Evolutionary conservation across 495 filamentous ascomycete species (phyloP).

Genomic region (Neurospora sublineolata): DNA sequence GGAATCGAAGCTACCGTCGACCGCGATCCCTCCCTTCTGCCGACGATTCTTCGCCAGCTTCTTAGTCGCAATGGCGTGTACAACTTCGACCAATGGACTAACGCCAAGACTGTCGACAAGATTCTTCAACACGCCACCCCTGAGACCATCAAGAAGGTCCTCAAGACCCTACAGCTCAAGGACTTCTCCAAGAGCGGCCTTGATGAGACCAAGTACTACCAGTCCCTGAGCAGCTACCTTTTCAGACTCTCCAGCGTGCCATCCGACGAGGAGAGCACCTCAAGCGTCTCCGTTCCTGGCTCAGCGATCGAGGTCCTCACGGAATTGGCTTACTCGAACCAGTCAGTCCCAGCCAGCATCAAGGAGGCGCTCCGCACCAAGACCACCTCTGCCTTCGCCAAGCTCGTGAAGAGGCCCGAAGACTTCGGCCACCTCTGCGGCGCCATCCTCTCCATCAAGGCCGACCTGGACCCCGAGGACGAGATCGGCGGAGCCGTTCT

Average conservation of each 20-base stretch:
- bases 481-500: conserved; percentile 45
- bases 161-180: conserved; percentile 28
- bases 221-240: conserved; percentile 44
- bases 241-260: conserved; percentile 25
- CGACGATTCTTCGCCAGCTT: conserved; percentile 50
- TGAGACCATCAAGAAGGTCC: conserved; percentile 34
- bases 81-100: conserved; percentile 79
- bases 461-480: conserved; percentile 49
- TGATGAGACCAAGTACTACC: conserved; percentile 31
- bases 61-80: conserved; percentile 56
- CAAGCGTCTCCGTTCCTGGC: conserved; percentile 24
- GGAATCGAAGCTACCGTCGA: conserved; percentile 56
- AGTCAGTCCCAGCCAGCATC: conserved; percentile 43
- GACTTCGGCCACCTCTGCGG: conserved; percentile 40
- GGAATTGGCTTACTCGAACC: conserved; percentile 40
- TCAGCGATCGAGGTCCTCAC: conserved; percentile 34
- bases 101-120: conserved; percentile 76
- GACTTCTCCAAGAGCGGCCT: conserved; percentile 19
- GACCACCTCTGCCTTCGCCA: conserved; percentile 50
- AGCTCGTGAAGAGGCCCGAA: conserved; percentile 52
- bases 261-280: conserved; percentile 8
- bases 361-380: conserved; percentile 58
- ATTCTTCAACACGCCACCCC: conserved; percentile 53
- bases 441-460: conserved; percentile 34
- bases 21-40: conserved; percentile 46